Percentiles rank a stretch among this genome's conserved stretches.
These are phyloP conservation scores for Plantago rigida DNA, from an alignment of 305 asterid genomes.

Conservation along the genomic window DNA sequence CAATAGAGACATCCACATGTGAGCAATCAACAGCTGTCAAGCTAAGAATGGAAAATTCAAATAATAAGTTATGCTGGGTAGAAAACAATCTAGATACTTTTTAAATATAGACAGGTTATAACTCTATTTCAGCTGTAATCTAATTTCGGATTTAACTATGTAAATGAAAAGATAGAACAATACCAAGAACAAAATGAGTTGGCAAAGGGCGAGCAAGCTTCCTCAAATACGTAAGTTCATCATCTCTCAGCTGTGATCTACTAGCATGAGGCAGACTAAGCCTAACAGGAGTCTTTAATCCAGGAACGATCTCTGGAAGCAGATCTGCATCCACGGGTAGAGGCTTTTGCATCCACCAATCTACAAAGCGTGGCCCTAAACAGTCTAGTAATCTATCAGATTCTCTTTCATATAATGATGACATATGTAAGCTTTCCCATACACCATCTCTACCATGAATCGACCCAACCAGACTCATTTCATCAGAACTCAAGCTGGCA, in stretches of 20 bases:
- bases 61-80: slow-evolving; percentile 8
- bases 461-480: slow-evolving; percentile 29
- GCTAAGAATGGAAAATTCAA: slow-evolving; percentile 14
- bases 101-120: background rate
- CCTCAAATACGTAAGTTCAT: slow-evolving; percentile 81
- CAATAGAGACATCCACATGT: slow-evolving; percentile 18
- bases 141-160: background rate
- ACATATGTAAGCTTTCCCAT: slow-evolving; percentile 31
- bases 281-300: slow-evolving; percentile 63
- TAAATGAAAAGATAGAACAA: slow-evolving; percentile 20
- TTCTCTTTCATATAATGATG: slow-evolving; percentile 77
- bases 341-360: slow-evolving; percentile 94
- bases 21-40: slow-evolving; percentile 17
- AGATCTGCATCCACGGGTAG: slow-evolving; percentile 88
- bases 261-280: slow-evolving; percentile 59
- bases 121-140: background rate
- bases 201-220: slow-evolving; percentile 73
- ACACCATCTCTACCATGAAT: slow-evolving; percentile 29
- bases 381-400: slow-evolving; percentile 76
- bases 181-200: slow-evolving; percentile 93
- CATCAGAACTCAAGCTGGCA: slow-evolving; percentile 23
- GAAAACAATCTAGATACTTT: background rate
- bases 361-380: slow-evolving; percentile 87
- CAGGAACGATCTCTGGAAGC: slow-evolving; percentile 77
- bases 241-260: slow-evolving; percentile 60